Evolutionary conservation across 2,329 filamentous ascomycete genomes (phyloP).

Genomic region (Fusarium sp.): DNA sequence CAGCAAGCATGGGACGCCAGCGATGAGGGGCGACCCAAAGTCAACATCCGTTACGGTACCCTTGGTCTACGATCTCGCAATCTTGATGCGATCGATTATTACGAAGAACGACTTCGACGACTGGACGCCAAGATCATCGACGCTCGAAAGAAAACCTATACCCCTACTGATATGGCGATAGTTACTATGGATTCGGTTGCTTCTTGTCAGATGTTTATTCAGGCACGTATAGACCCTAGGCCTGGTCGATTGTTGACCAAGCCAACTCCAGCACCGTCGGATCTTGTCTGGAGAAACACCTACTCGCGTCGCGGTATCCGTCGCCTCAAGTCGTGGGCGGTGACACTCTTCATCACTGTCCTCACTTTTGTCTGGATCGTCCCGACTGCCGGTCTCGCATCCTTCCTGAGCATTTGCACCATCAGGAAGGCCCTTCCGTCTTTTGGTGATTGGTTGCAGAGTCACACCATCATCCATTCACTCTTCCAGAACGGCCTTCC

Average conservation of each 20-base stretch:
- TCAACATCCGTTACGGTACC: slow-evolving; percentile 84
- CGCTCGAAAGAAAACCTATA: slow-evolving; percentile 82
- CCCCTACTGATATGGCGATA: slow-evolving; percentile 88
- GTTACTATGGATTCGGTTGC: slow-evolving; percentile 98
- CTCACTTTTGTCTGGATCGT: slow-evolving; percentile 92
- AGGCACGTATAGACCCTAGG: slow-evolving; percentile 92
- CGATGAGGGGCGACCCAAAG: slow-evolving; percentile 73
- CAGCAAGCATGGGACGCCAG: slow-evolving; percentile 48
- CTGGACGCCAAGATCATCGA: slow-evolving; percentile 82
- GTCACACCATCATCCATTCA: slow-evolving; percentile 79
- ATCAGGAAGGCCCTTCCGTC: slow-evolving; percentile 81
- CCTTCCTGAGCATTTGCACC: slow-evolving; percentile 84
- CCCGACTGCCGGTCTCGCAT: slow-evolving; percentile 84
- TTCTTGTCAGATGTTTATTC: slow-evolving; percentile 94
- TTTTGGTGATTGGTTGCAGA: slow-evolving; percentile 77
- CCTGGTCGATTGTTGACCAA: slow-evolving; percentile 90
- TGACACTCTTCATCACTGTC: slow-evolving; percentile 86
- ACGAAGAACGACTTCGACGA: slow-evolving; percentile 85
- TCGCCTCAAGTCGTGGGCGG: slow-evolving; percentile 84
- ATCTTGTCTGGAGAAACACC: slow-evolving; percentile 96
- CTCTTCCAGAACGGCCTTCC: slow-evolving; percentile 91
- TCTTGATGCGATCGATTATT: slow-evolving; percentile 95
- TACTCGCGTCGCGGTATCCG: slow-evolving; percentile 84
- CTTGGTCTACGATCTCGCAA: slow-evolving; percentile 79
- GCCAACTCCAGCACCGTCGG: slow-evolving; percentile 87